These are phyloP conservation scores for Cryptococcus sp. DNA, from an alignment of 1,284 basidiomycete species.

Conservation along the genomic window DNA sequence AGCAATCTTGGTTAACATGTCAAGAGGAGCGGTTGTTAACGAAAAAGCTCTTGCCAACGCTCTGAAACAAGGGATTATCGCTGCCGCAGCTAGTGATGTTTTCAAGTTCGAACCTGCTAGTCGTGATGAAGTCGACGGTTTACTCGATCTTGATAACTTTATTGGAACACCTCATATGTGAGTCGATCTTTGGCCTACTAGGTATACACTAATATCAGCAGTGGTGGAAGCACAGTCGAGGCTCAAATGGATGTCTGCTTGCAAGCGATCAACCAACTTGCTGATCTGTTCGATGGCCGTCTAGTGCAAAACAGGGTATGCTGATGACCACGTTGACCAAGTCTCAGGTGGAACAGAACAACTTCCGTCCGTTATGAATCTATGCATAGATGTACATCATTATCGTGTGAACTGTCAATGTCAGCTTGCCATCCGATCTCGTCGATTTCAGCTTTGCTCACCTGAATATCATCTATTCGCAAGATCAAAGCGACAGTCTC, in stretches of 20 bases:
- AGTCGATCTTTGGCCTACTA: conserved; percentile 5
- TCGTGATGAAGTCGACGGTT: conserved; percentile 27
- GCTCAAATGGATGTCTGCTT: no score
- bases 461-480: conserved; percentile 92
- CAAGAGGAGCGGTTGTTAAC: conserved; percentile 51
- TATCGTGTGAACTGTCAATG: no score
- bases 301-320: no score
- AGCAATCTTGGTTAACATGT: conserved; percentile 51
- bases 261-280: no score
- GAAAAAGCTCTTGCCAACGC: conserved; percentile 50
- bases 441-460: conserved; percentile 16
- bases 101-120: conserved; percentile 45
- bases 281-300: no score
- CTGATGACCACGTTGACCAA: no score
- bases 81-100: conserved; percentile 54
- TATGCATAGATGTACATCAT: no score
- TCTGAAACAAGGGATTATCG: conserved; percentile 43
- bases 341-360: no score
- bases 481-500: conserved; percentile 96
- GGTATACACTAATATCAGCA: no score
- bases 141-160: conserved; percentile 31
- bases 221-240: no score
- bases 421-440: no score
- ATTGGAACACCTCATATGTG: conserved; percentile 39
- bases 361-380: no score